Percentiles rank a stretch among this genome's conserved stretches.
phyloP scores from a whole-genome alignment of 441 rosid species.

The Syzygium malaccense region DNA sequence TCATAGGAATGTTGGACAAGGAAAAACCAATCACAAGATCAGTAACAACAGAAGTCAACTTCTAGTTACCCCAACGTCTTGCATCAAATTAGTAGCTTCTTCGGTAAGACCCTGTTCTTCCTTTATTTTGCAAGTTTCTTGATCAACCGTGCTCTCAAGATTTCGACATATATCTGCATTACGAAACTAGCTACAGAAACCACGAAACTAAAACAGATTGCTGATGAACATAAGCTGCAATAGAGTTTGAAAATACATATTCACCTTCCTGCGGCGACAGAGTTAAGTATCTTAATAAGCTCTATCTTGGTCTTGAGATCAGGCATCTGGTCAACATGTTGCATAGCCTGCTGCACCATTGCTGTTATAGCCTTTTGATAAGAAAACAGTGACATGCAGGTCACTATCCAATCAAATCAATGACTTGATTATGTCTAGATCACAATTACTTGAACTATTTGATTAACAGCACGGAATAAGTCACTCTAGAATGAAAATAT shows the following conservation, averaged over 20 bases:
- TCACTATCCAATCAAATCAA: background rate
- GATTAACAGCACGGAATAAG: no score
- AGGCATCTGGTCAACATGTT: slow-evolving; percentile 78
- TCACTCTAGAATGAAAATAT: background rate
- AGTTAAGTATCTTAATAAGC: slow-evolving; percentile 73
- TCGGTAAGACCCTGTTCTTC: slow-evolving; percentile 84
- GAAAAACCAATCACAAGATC: background rate
- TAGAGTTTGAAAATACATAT: background rate
- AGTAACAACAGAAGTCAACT: background rate
- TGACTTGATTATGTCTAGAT: background rate
- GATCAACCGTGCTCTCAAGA: slow-evolving; percentile 67
- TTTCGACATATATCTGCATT: slow-evolving; percentile 14
- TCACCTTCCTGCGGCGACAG: slow-evolving; percentile 88
- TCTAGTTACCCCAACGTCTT: slow-evolving; percentile 83
- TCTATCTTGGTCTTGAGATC: slow-evolving; percentile 80
- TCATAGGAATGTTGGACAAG: background rate
- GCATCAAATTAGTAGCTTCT: slow-evolving; percentile 96
- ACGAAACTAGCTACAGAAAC: background rate
- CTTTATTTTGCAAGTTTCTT: slow-evolving; percentile 86
- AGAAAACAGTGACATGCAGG: background rate
- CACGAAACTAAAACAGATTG: background rate
- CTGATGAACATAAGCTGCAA: background rate
- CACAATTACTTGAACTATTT: background rate
- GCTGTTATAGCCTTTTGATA: slow-evolving; percentile 63
- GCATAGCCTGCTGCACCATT: slow-evolving; percentile 97